Base-by-base conservation (phyloP, 2,329 filamentous ascomycete species). In the Neobulgaria alba region DNA sequence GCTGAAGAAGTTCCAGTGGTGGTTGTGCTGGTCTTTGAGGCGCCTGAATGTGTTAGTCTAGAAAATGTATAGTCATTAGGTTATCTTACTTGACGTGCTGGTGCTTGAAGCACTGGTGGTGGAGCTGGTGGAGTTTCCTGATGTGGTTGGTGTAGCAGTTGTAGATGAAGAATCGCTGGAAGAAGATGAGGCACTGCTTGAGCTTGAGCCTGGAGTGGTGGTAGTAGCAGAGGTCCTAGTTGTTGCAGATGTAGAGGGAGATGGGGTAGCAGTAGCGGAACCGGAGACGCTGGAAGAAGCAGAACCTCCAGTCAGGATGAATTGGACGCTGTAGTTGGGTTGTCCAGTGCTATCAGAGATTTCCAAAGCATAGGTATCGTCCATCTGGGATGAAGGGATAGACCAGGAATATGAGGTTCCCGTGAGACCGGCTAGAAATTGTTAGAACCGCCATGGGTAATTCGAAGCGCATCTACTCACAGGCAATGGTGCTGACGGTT, bases 291-390 rank as follows among this genome's bases (percentile, higher is more conserved):
- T 39, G 18, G 50, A 32, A 10, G 43, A 19, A 15, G 36, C 31
- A 29, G 43, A 31, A 15, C 45, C 49, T 19, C 53, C 53, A 20
- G 45, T 43, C n/a, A 57, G 33, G 17, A 45, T 30, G 42, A 58
- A 58, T 39, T 53, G 47, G 7, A 43, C 15, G 34, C 47, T 51
- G 46, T 55, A 58, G 49, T 59, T 58, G 26, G 37, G 36, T 3
- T 12, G 36, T 2, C 19, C 19, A 12, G 39, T 43, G 3, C 34
- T 33, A 35, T 58, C 57, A 12, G 31, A 10, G 18, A 58, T 57
- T 41, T 53, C 42, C 23, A 59, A 36, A 7, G 57, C 56, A 29
- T 59, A 58, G 26, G 29, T 36, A 10, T 36, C 43, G 9, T 31
- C 39, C 3, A 47, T 29, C 9, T 53, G 40, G 7, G 29, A 37